Evolutionary conservation across 495 filamentous ascomycete species (phyloP).

Genomic region (Neurospora sublineolata): DNA sequence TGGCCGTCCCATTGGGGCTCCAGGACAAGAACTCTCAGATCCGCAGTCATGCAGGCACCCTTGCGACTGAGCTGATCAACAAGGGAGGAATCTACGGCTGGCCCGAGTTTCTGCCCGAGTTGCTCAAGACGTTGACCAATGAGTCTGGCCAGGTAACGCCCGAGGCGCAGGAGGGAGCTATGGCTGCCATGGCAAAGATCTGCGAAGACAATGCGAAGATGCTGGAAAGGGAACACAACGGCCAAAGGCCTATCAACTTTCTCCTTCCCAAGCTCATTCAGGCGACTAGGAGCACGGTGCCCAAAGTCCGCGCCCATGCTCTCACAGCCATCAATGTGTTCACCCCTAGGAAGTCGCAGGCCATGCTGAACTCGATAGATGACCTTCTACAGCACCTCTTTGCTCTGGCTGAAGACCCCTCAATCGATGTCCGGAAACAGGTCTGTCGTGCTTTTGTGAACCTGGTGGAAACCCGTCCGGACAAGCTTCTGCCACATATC

Average conservation of each 20-base stretch:
- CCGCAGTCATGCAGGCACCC: slow-evolving; percentile 78
- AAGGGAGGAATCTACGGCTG: slow-evolving; percentile 79
- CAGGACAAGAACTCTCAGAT: slow-evolving; percentile 75
- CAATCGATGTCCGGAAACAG: slow-evolving; percentile 70
- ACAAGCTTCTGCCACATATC: slow-evolving; percentile 83
- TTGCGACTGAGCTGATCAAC: slow-evolving; percentile 87
- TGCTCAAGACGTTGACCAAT: slow-evolving; percentile 67
- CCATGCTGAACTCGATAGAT: slow-evolving; percentile 66
- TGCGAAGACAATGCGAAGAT: slow-evolving; percentile 90
- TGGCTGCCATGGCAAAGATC: slow-evolving; percentile 84
- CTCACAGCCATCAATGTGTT: slow-evolving; percentile 84
- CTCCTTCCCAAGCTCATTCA: slow-evolving; percentile 86
- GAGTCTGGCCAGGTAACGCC: slow-evolving; percentile 51
- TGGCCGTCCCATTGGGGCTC: slow-evolving; percentile 63
- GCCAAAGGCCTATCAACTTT: slow-evolving; percentile 73
- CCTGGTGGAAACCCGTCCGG: slow-evolving; percentile 79
- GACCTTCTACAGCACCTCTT: slow-evolving; percentile 72
- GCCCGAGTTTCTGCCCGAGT: slow-evolving; percentile 77
- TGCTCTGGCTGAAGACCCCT: slow-evolving; percentile 60
- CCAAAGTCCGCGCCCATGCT: slow-evolving; percentile 67
- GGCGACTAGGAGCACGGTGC: slow-evolving; percentile 60
- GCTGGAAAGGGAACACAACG: slow-evolving; percentile 74
- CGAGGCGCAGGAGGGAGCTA: slow-evolving; percentile 80
- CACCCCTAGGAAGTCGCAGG: slow-evolving; percentile 66
- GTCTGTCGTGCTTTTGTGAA: slow-evolving; percentile 91